phyloP scores from a whole-genome alignment of 257 asterid species.

The Sherardia arvensis region DNA sequence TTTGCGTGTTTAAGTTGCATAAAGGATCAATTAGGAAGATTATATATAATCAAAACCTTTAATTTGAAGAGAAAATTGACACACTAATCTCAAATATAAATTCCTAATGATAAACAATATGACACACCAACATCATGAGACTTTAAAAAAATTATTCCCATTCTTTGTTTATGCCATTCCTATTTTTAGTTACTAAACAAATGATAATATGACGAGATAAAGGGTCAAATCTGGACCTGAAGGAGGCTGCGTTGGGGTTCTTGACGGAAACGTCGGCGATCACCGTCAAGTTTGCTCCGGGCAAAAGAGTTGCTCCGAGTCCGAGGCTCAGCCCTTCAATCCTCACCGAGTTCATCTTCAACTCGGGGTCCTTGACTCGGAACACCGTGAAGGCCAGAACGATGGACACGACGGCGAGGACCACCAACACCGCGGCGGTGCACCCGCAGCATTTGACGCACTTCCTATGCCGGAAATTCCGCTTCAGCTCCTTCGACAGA shows the following conservation, averaged over 20 bases:
- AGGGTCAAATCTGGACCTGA: neutral
- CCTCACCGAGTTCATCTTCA: neutral
- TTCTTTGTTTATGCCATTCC: too few relatives aligned
- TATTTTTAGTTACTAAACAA: too few relatives aligned
- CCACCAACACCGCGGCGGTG: constrained; percentile 22
- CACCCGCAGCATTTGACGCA: constrained; percentile 43
- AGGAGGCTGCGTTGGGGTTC: neutral
- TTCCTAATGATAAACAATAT: too few relatives aligned
- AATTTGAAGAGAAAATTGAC: too few relatives aligned
- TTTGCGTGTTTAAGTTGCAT: too few relatives aligned
- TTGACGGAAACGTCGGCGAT: neutral
- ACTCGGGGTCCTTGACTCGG: constrained; percentile 29
- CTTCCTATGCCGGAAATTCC: constrained; percentile 8
- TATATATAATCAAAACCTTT: too few relatives aligned
- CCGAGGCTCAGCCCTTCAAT: neutral
- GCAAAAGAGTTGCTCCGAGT: neutral
- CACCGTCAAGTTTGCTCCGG: neutral
- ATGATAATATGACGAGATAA: too few relatives aligned
- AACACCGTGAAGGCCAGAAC: constrained; percentile 35
- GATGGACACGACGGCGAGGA: constrained; percentile 16
- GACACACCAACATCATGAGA: too few relatives aligned
- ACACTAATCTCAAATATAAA: too few relatives aligned
- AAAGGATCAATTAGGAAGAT: too few relatives aligned
- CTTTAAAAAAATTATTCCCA: too few relatives aligned
- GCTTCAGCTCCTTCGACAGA: constrained; percentile 12